Percentiles rank a stretch among this genome's conserved stretches.
These are phyloP conservation scores for Fusarium sp. DNA, from an alignment of 2,329 filamentous ascomycete genomes.

Conservation along the genomic window DNA sequence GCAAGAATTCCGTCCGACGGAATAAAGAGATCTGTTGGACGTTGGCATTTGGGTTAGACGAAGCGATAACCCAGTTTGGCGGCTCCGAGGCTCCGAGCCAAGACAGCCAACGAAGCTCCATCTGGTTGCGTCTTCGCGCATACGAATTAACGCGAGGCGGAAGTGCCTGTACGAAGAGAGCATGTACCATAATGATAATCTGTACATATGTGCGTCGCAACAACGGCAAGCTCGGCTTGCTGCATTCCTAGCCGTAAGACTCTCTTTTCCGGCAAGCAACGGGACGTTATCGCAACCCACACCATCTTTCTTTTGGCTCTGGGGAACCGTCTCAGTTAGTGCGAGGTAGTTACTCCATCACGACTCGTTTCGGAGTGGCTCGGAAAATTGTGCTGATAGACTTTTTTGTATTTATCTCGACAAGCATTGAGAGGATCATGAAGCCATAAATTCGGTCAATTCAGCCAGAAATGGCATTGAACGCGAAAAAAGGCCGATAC, in stretches of 20 bases:
- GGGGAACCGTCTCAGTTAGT: background rate
- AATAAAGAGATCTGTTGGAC: conserved; percentile 19
- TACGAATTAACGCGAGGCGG: conserved; percentile 6
- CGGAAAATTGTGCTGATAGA: conserved; percentile 7
- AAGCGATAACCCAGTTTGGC: conserved; percentile 21
- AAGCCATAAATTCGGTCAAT: conserved; percentile 4
- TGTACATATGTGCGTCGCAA: background rate
- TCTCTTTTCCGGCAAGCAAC: background rate
- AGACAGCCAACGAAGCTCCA: conserved; percentile 13
- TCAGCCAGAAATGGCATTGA: conserved; percentile 13
- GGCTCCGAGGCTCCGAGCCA: conserved; percentile 27
- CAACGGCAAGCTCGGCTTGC: background rate
- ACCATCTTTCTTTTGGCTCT: conserved; percentile 23
- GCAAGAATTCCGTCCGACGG: conserved; percentile 23
- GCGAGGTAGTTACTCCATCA: conserved; percentile 11
- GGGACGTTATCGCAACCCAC: conserved; percentile 17
- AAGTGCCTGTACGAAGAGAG: background rate
- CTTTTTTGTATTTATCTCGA: background rate
- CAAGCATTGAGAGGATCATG: background rate
- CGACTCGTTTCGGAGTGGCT: background rate
- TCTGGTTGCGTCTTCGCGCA: conserved; percentile 11
- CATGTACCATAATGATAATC: background rate
- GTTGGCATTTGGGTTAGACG: conserved; percentile 4
- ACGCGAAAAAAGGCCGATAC: conserved; percentile 16
- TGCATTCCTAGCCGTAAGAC: background rate